Evolutionary conservation across 2,329 filamentous ascomycete species (phyloP), one percentile per base, ranked within the genome.

Genomic region (Sporothrix pallida): DNA sequence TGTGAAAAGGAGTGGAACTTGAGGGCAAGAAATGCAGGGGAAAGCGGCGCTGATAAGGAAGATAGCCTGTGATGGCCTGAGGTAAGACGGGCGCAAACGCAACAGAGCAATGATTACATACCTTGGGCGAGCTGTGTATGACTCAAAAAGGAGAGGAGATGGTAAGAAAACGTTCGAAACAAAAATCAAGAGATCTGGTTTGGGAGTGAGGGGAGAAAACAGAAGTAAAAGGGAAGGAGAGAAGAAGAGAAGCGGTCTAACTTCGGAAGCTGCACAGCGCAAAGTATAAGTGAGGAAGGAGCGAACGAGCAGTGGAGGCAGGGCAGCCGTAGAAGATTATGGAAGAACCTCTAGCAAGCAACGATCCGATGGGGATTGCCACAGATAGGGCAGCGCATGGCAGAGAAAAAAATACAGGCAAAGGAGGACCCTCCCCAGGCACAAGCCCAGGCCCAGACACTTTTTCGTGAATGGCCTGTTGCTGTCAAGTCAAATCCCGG

Each of bases 401-500:
- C 26, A 17, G 4, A n/a, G 6, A 37, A 44, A 17, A 31, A 52
- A 26, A 52, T 48, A 56, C 46, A 50, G 37, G 42, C 44, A 31
- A 44, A n/a, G 31, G n/a, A 44, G 46, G 42, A 58, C 42, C 23
- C 20, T 37, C 31, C n/a, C 23, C 67, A 54, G 23, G 67, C 31
- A 20, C 67, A 70, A 17, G 23, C 13, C 9, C 37, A 46, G 42
- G 54, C 37, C 67, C 60, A 60, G 37, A 54, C 67, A 50, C 23
- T 17, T 54, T 67, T 65, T 73, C n/a, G 56, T 31, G 44, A 65
- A 67, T 70, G 73, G 65, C 23, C 63, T 72, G 65, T 72, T 50
- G 2, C 48, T 42, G 37, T 31, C 58, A 23, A 52, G 52, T 44
- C 73, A 72, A 72, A 74, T 74, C 70, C 73, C 73, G 73, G 70